These are phyloP conservation scores for Karstenula rhodostoma DNA, from an alignment of 2,329 filamentous ascomycete genomes.

Conservation along the genomic window DNA sequence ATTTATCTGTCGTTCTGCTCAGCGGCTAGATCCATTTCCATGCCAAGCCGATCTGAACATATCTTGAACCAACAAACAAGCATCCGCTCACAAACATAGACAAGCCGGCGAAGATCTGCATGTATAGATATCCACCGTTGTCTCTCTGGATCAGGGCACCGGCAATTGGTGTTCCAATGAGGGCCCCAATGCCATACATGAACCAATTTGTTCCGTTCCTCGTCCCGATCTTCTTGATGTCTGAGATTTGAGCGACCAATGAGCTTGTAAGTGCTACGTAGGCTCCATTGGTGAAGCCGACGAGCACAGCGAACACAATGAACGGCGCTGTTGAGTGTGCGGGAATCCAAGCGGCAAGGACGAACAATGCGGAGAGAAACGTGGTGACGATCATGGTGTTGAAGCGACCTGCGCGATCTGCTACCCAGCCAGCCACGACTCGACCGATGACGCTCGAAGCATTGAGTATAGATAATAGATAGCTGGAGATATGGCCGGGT, in stretches of 20 bases:
- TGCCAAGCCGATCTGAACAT: conserved; percentile 1
- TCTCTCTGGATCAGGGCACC: conserved; percentile 2
- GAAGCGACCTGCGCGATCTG: conserved; percentile 7
- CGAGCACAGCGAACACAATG: conserved; percentile 7
- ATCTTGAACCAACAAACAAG: conserved; percentile 8
- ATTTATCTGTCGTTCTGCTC: neutral
- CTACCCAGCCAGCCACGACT: conserved; percentile 1
- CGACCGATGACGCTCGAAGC: conserved; percentile 8
- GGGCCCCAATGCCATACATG: conserved; percentile 1
- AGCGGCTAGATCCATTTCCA: conserved; percentile 1
- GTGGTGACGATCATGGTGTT: conserved; percentile 11
- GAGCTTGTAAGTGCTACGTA: conserved; percentile 2
- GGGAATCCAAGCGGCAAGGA: conserved; percentile 6
- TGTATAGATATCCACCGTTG: neutral
- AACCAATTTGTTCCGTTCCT: conserved; percentile 8
- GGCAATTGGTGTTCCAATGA: conserved; percentile 8
- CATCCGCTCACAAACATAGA: conserved; percentile 6
- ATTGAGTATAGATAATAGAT: conserved; percentile 7
- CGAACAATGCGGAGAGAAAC: neutral
- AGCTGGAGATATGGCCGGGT: neutral
- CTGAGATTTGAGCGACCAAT: conserved; percentile 11
- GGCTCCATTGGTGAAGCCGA: conserved; percentile 3
- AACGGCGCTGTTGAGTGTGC: neutral
- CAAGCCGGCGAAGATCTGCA: conserved; percentile 7
- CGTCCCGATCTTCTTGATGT: conserved; percentile 7